Conservation (phyloP, 75 land plant genomes). For the Adiantum capillusveneris region DNA sequence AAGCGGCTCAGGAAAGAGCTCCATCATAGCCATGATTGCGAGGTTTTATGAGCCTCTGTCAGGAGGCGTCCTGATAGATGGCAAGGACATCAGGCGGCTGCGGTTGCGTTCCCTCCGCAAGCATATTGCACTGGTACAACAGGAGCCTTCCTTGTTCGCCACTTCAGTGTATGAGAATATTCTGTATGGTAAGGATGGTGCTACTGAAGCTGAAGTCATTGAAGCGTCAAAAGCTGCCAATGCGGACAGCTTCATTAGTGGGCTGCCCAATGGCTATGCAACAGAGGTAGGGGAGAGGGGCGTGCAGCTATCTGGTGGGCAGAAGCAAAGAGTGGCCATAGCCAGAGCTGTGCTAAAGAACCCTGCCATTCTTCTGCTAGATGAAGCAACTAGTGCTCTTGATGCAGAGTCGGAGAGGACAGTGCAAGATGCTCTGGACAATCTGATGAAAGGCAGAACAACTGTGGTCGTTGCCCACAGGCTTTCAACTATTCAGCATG, state of each 20-base stretch:
- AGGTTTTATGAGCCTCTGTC: constrained; percentile 91
- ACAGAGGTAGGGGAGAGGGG: constrained; percentile 98
- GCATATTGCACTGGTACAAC: constrained; percentile 91
- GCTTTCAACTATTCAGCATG: constrained; percentile 9
- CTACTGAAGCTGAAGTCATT: constrained; percentile 93
- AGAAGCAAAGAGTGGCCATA: constrained; percentile 94
- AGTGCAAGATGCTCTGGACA: constrained; percentile 95
- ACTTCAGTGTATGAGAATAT: constrained; percentile 93
- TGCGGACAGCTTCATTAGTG: constrained; percentile 97
- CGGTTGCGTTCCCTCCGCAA: constrained; percentile 88
- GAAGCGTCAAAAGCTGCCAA: constrained; percentile 98
- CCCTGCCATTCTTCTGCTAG: constrained; percentile 84
- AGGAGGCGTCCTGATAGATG: constrained; percentile 75
- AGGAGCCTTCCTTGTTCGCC: constrained; percentile 92
- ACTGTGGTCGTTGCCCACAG: constrained; percentile 92
- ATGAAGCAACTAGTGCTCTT: constrained; percentile 93
- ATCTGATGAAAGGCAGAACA: constrained; percentile 92
- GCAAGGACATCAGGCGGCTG: constrained; percentile 67
- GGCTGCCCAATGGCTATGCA: constrained; percentile 96
- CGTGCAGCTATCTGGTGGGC: constrained; percentile 83
- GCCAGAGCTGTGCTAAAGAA: constrained; percentile 91
- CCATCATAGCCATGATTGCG: constrained; percentile 84
- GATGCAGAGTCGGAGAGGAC: constrained; percentile 92
- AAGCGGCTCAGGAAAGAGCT: constrained; percentile 96
- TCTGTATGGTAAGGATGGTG: constrained; percentile 91